Base-by-base conservation (phyloP, 805 yeast species). In the Scheffersomyces lignosus region DNA sequence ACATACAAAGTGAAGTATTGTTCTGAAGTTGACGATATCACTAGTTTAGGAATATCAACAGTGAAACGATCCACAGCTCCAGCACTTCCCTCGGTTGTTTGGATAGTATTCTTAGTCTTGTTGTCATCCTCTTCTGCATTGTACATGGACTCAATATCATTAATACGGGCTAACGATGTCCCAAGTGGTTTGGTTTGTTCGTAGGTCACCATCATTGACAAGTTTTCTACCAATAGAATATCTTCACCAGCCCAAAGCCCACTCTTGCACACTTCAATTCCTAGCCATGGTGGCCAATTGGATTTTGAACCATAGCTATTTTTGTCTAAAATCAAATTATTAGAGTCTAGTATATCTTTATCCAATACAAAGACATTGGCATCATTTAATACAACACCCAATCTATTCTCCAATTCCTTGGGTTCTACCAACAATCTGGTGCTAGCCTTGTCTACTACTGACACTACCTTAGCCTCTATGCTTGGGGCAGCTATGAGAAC, bases 201-300 rank as follows among this genome's bases (percentile, higher is more conserved):
- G 46, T 72, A 81, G 1, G 83, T 70, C 15, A 85, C 53, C 54
- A 79, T 73, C 16, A 80, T 66, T 0, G 90, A 77, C 2, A 87
- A 77, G 41, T 81, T 74, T 22, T 82, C 77, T 17, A 88, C 71
- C 26, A 90, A 63, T 33, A 80, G 68, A 37, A 75, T 73, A 9
- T 73, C 67, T 8, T 62, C 52, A 2, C 64, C 67, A 2, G 71
- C 69, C 41, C 78, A 60, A 2, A 71, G 50, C 0, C 72, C 67
- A 20, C 54, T 53, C 34, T 51, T 55, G 44, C 86, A 78, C 15
- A 81, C 66, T 50, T 87, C 95, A 32, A 78, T 56, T 1, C 90
- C 88, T 23, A 89, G 58, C 88, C 96, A 90, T 0, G 96, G 95
- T 2, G 96, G 96, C 97, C 96, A 90, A 14, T 65, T 64, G 12